These are phyloP conservation scores for Physocladia obscura DNA, from an alignment of 192 early-diverging fungal species.

Conservation along the genomic window DNA sequence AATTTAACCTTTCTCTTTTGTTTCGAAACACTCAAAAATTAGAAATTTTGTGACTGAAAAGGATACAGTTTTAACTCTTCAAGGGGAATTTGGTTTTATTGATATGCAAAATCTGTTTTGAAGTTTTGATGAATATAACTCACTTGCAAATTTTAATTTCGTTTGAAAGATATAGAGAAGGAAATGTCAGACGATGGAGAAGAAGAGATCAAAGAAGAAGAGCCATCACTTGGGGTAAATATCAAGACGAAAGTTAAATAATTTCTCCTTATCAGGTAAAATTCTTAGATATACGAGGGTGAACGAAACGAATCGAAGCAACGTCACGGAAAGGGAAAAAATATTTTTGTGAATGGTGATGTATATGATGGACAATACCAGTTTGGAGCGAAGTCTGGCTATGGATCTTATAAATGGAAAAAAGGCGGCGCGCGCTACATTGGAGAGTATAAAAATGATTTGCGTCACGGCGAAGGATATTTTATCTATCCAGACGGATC, in stretches of 20 bases:
- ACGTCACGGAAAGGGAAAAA: constrained; percentile 59
- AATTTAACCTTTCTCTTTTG: too few species aligned
- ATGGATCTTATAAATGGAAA: constrained; percentile 58
- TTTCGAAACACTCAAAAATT: too few species aligned
- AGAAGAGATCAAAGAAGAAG: constrained; percentile 46
- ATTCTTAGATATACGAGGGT: constrained; percentile 54
- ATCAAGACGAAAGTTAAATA: neutral
- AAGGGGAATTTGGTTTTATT: too few species aligned
- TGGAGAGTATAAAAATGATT: constrained; percentile 52
- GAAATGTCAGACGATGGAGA: constrained; percentile 55
- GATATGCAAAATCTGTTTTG: too few species aligned
- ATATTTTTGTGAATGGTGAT: constrained; percentile 59
- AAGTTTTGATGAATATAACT: too few species aligned
- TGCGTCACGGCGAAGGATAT: constrained; percentile 48
- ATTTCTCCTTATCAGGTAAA: neutral
- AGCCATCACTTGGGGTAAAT: constrained; percentile 48
- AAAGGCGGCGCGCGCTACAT: constrained; percentile 47
- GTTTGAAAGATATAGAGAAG: neutral
- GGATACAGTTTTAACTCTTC: too few species aligned
- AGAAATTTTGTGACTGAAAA: too few species aligned
- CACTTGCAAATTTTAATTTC: too few species aligned
- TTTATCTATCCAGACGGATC: constrained; percentile 60
- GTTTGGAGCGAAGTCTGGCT: constrained; percentile 43
- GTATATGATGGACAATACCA: constrained; percentile 51
- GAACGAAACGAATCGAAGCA: constrained; percentile 50